phyloP scores from a whole-genome alignment of 495 filamentous ascomycete genomes.

The Penicillium cataractarum region DNA sequence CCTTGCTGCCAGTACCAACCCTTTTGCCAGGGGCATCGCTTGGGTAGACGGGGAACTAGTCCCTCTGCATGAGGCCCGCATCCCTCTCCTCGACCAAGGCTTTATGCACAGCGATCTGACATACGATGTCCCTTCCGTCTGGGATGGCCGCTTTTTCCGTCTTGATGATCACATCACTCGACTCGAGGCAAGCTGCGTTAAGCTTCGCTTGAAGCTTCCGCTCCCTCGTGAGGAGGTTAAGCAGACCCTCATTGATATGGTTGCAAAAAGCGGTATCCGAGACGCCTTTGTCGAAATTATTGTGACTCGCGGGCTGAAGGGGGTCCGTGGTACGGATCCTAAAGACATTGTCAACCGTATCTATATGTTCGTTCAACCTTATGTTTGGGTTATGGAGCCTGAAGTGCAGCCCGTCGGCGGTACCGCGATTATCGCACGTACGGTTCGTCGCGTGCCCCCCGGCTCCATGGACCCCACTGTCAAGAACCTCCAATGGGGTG shows the following conservation, averaged over 20 bases:
- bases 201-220: constrained; percentile 41
- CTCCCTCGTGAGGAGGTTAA: constrained; percentile 37
- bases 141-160: constrained; percentile 45
- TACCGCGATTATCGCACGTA: constrained; percentile 41
- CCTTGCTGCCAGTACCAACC: constrained; percentile 34
- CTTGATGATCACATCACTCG: constrained; percentile 43
- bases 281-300: constrained; percentile 47
- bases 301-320: constrained; percentile 42
- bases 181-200: constrained; percentile 37
- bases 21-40: constrained; percentile 38
- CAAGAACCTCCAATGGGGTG: constrained; percentile 50
- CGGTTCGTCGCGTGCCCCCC: constrained; percentile 38
- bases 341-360: constrained; percentile 35
- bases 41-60: constrained; percentile 38
- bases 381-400: constrained; percentile 46
- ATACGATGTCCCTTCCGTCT: constrained; percentile 47
- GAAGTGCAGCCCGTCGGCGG: constrained; percentile 39
- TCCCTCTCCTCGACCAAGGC: constrained; percentile 45
- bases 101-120: constrained; percentile 47
- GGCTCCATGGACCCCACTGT: constrained; percentile 44
- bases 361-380: constrained; percentile 44
- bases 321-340: constrained; percentile 32
- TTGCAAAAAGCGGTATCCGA: constrained; percentile 38
- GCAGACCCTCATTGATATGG: constrained; percentile 39
- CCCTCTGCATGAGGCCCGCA: constrained; percentile 39